These are phyloP conservation scores for Solanum corneliomulleri DNA, from an alignment of 257 asterid species.

Conservation along the genomic window DNA sequence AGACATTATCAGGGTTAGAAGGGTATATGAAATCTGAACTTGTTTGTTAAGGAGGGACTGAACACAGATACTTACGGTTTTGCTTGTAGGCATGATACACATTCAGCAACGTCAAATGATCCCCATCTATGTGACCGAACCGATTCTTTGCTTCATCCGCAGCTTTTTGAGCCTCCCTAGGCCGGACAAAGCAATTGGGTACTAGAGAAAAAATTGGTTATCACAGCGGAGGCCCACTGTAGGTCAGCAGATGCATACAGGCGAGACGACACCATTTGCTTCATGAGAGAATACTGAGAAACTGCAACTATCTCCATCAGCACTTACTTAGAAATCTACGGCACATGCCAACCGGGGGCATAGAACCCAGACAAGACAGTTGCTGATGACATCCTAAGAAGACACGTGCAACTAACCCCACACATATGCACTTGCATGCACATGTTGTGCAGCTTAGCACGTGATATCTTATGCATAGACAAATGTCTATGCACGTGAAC, in stretches of 20 bases:
- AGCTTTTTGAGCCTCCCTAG: constrained; percentile 97
- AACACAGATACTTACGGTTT: constrained; percentile 43
- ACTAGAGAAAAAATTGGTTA: constrained; percentile 96
- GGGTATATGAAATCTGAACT: not conserved
- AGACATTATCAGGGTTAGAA: constrained; percentile 2
- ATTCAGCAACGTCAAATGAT: constrained; percentile 85
- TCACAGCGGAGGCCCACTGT: constrained; percentile 99
- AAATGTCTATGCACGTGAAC: constrained; percentile 24
- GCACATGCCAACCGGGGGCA: constrained; percentile 84
- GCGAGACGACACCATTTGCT: constrained; percentile 98
- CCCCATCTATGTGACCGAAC: constrained; percentile 92
- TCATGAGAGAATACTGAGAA: constrained; percentile 96
- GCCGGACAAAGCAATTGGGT: constrained; percentile 99
- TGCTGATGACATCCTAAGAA: constrained; percentile 91
- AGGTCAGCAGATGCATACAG: constrained; percentile 99
- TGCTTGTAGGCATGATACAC: constrained; percentile 95
- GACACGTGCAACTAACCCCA: constrained; percentile 41
- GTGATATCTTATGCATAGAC: constrained; percentile 27
- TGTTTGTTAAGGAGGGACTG: not conserved
- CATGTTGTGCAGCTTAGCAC: constrained; percentile 33
- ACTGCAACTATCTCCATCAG: constrained; percentile 99
- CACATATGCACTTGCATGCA: constrained; percentile 26
- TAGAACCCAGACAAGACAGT: constrained; percentile 77
- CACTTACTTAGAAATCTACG: constrained; percentile 85
- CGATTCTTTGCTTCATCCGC: constrained; percentile 99